phyloP scores from a whole-genome alignment of 164 flowering plant genomes.

The Protea cynaroides region DNA sequence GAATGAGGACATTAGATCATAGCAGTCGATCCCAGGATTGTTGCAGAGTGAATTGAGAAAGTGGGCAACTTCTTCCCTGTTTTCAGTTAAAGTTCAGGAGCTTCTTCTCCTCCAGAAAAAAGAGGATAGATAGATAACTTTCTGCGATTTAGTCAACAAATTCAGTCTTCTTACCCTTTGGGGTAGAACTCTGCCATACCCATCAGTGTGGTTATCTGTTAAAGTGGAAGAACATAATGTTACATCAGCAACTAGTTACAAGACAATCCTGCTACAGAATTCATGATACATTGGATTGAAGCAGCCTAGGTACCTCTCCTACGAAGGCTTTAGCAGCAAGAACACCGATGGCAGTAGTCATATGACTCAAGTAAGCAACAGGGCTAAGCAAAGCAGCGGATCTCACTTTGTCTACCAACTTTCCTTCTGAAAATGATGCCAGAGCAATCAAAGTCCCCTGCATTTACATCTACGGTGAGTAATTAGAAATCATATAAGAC shows the following conservation, averaged over 20 bases:
- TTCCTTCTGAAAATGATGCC: conserved; percentile 76
- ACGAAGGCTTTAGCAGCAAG: conserved; percentile 58
- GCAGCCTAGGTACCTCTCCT: conserved; percentile 63
- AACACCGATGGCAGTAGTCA: conserved; percentile 62
- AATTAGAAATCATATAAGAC: no score
- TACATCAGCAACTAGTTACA: conserved; percentile 1
- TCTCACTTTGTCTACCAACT: conserved; percentile 43
- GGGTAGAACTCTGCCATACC: conserved; percentile 77
- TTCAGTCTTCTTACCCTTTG: conserved; percentile 38
- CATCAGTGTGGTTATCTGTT: conserved; percentile 37
- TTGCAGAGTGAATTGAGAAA: conserved; percentile 43
- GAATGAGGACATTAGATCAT: conserved; percentile 36
- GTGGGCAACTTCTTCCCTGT: conserved; percentile 30
- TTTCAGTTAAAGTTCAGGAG: not conserved
- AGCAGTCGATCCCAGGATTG: conserved; percentile 50
- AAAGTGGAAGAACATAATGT: not conserved
- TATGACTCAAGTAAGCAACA: conserved; percentile 76
- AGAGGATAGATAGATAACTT: no score
- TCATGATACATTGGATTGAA: not conserved
- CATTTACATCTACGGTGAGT: not conserved
- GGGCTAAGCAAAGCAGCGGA: conserved; percentile 84
- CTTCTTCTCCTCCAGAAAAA: no score
- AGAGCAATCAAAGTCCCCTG: conserved; percentile 84
- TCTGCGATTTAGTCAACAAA: no score
- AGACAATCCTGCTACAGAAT: no score